These are phyloP conservation scores for Cardiosporidium cionae DNA, from an alignment of 169 alveolate genomes.

Conservation along the genomic window DNA sequence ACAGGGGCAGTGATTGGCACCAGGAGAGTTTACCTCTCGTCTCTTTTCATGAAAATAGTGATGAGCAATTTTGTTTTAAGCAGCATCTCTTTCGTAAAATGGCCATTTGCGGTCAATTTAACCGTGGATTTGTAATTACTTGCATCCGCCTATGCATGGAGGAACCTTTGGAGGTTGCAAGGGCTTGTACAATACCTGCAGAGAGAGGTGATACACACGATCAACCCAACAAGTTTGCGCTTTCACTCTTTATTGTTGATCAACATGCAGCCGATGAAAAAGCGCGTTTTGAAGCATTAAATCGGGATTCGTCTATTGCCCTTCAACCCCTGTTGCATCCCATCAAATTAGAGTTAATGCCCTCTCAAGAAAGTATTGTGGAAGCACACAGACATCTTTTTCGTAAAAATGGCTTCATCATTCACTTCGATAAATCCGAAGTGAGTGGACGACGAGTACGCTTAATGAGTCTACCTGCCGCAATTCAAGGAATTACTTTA, in stretches of 20 bases:
- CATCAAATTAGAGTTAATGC: conserved; percentile 73
- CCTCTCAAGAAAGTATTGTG: conserved; percentile 44
- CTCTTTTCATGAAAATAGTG: too few relatives aligned
- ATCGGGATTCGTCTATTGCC: conserved; percentile 64
- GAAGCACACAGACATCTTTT: background rate
- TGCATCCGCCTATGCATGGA: too few relatives aligned
- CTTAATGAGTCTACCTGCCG: background rate
- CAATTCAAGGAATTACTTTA: background rate
- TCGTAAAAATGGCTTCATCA: background rate
- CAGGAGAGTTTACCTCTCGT: too few relatives aligned
- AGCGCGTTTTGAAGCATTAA: conserved; percentile 78
- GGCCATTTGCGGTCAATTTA: conserved; percentile 81
- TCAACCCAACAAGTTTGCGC: background rate
- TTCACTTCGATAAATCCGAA: background rate
- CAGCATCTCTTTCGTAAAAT: conserved; percentile 71
- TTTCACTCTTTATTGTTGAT: conserved; percentile 85
- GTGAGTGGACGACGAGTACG: background rate
- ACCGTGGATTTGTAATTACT: conserved; percentile 90
- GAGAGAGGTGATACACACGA: background rate
- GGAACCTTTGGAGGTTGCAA: conserved; percentile 34
- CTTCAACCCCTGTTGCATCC: conserved; percentile 82
- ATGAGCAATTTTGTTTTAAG: conserved; percentile 45
- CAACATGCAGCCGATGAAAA: conserved; percentile 99
- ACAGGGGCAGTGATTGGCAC: too few relatives aligned
- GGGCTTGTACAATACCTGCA: background rate